These are phyloP conservation scores for Diaporthe citriasiana DNA, from an alignment of 2,329 filamentous ascomycete genomes.

Conservation along the genomic window DNA sequence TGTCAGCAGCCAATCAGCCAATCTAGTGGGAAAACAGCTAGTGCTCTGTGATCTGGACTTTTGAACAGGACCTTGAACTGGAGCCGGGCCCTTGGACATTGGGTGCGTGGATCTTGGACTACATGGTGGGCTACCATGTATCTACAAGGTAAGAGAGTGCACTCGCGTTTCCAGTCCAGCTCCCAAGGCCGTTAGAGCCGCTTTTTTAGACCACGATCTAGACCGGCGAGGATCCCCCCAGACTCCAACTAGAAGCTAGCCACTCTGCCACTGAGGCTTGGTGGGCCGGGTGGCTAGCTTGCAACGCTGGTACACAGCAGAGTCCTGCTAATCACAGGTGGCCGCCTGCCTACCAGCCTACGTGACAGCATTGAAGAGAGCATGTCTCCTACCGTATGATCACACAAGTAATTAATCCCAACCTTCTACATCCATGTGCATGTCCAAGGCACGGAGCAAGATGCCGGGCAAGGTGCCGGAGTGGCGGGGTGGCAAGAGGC, in stretches of 20 bases:
- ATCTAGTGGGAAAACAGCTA: constrained; percentile 22
- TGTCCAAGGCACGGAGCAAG: not conserved
- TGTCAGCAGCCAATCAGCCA: not conserved
- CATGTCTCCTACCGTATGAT: not conserved
- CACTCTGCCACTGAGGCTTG: not conserved
- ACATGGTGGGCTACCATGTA: not conserved
- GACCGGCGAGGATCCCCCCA: constrained; percentile 7
- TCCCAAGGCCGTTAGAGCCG: not conserved
- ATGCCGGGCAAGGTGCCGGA: not conserved
- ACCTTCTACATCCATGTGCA: not conserved
- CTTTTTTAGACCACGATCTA: constrained; percentile 20
- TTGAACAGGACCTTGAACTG: not conserved
- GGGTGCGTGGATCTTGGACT: not conserved
- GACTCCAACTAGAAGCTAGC: not conserved
- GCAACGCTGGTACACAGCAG: too few relatives aligned
- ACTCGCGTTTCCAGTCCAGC: not conserved
- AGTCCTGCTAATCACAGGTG: too few relatives aligned
- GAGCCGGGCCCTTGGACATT: not conserved
- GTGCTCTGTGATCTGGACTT: not conserved
- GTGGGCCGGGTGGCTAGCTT: not conserved
- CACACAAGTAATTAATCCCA: not conserved
- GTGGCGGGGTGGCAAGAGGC: constrained; percentile 11
- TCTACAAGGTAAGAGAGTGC: not conserved
- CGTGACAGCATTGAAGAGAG: not conserved
- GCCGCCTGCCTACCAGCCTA: too few relatives aligned